These are phyloP conservation scores for Salinomyces thailandicus DNA, from an alignment of 2,329 filamentous ascomycete genomes.

Conservation along the genomic window DNA sequence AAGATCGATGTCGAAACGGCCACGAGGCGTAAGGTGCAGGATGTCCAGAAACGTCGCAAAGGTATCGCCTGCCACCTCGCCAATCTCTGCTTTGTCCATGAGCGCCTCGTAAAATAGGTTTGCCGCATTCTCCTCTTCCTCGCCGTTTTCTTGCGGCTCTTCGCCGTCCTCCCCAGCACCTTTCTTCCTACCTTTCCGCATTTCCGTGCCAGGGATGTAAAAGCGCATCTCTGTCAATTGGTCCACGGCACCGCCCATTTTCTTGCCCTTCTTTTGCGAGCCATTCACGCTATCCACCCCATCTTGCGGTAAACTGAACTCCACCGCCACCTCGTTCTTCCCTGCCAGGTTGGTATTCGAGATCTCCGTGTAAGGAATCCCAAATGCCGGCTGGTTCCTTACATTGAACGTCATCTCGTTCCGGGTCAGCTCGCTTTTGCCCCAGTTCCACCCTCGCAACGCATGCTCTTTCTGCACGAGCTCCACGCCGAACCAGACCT, in stretches of 20 bases:
- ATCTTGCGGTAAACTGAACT: constrained; percentile 70
- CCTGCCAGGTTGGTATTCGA: constrained; percentile 95
- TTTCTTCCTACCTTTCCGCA: constrained; percentile 57
- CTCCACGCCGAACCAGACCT: constrained; percentile 93
- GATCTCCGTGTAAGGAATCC: constrained; percentile 93
- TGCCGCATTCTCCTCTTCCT: constrained; percentile 77
- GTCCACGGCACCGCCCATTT: constrained; percentile 78
- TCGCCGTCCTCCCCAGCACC: constrained; percentile 63
- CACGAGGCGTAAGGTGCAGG: constrained; percentile 92
- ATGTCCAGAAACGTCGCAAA: constrained; percentile 96
- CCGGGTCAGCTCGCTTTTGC: constrained; percentile 93
- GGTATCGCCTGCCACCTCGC: constrained; percentile 95
- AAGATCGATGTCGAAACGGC: constrained; percentile 99
- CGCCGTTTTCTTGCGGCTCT: constrained; percentile 45
- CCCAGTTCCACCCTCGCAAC: constrained; percentile 97
- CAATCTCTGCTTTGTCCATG: constrained; percentile 98
- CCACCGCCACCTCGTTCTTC: constrained; percentile 93
- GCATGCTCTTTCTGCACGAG: constrained; percentile 91
- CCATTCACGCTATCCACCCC: constrained; percentile 62
- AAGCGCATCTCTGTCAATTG: constrained; percentile 98
- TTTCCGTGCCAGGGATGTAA: constrained; percentile 87
- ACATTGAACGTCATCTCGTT: constrained; percentile 94
- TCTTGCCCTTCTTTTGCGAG: constrained; percentile 68
- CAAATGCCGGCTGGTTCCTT: constrained; percentile 90
- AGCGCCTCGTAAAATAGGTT: constrained; percentile 97